phyloP scores from a whole-genome alignment of 306 rosid genomes.

The Calophaca sinica region DNA sequence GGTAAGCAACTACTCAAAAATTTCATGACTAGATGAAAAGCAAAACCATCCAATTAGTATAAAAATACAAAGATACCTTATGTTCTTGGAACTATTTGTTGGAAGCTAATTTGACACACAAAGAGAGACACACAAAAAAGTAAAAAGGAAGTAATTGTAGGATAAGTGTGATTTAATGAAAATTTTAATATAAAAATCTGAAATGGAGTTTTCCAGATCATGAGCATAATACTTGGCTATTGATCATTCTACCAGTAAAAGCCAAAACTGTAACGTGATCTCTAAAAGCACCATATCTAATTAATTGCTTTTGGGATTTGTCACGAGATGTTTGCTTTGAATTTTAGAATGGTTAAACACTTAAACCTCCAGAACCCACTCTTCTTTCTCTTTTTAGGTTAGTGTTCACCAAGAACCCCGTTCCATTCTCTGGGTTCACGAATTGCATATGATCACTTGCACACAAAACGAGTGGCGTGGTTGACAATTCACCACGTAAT shows the following conservation, averaged over 20 bases:
- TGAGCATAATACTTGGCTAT: slow-evolving; percentile 43
- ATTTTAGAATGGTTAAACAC: slow-evolving; percentile 16
- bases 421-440: slow-evolving; percentile 47
- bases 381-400: slow-evolving; percentile 43
- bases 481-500: slow-evolving; percentile 42
- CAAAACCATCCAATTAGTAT: slow-evolving; percentile 12
- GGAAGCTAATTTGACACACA: slow-evolving; percentile 40
- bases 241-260: slow-evolving; percentile 54
- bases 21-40: neutral
- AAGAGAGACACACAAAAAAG: slow-evolving; percentile 35
- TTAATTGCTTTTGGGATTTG: slow-evolving; percentile 22
- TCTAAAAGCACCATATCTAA: slow-evolving; percentile 38
- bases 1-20: slow-evolving; percentile 15
- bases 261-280: slow-evolving; percentile 51
- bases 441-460: slow-evolving; percentile 47
- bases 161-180: slow-evolving; percentile 42
- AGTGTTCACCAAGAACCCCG: slow-evolving; percentile 38
- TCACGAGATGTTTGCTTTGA: slow-evolving; percentile 48
- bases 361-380: slow-evolving; percentile 25
- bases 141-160: slow-evolving; percentile 24
- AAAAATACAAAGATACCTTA: slow-evolving; percentile 32
- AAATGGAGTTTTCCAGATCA: slow-evolving; percentile 48
- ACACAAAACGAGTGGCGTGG: slow-evolving; percentile 25
- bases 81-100: slow-evolving; percentile 40
- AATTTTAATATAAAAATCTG: slow-evolving; percentile 29